Evolutionary conservation across 768 basidiomycete species (phyloP).

Genomic region (Pisolithus orientalis): DNA sequence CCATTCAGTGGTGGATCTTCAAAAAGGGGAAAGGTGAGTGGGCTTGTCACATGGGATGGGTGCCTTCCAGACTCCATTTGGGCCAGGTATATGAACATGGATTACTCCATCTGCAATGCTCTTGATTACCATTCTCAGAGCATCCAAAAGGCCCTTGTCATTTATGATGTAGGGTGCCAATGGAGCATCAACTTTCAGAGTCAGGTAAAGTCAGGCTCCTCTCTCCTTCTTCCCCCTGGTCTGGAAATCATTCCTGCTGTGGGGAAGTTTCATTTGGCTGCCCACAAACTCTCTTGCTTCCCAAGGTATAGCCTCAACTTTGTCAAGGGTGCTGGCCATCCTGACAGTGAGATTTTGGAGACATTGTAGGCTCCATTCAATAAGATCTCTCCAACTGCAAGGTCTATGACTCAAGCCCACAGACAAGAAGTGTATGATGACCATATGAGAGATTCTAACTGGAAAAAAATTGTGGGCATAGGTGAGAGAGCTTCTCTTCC

Average conservation of each 20-base stretch:
- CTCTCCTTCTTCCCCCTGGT: background rate
- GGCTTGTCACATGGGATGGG: too few relatives aligned
- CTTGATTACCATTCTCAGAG: constrained; percentile 7
- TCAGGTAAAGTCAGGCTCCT: background rate
- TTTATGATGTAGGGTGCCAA: constrained; percentile 28
- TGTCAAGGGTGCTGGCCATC: too few relatives aligned
- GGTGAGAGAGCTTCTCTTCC: background rate
- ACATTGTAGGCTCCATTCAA: too few relatives aligned
- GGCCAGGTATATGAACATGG: constrained; percentile 23
- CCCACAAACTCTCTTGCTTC: too few relatives aligned
- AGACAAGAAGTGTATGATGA: too few relatives aligned
- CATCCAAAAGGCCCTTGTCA: constrained; percentile 2
- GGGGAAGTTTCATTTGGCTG: too few relatives aligned
- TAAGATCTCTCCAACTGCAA: too few relatives aligned
- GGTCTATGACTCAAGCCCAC: too few relatives aligned
- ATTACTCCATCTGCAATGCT: constrained; percentile 20
- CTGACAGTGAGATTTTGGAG: too few relatives aligned
- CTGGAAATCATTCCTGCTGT: constrained; percentile 3
- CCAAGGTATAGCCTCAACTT: too few relatives aligned
- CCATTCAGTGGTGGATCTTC: constrained; percentile 14
- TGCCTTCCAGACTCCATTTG: background rate
- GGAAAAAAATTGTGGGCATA: too few relatives aligned
- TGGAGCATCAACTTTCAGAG: constrained; percentile 4
- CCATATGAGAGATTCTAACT: too few relatives aligned
- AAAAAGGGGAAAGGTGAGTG: constrained; percentile 24